Conservation (phyloP, 305 asterid genomes). For the Fraxinus sp. region DNA sequence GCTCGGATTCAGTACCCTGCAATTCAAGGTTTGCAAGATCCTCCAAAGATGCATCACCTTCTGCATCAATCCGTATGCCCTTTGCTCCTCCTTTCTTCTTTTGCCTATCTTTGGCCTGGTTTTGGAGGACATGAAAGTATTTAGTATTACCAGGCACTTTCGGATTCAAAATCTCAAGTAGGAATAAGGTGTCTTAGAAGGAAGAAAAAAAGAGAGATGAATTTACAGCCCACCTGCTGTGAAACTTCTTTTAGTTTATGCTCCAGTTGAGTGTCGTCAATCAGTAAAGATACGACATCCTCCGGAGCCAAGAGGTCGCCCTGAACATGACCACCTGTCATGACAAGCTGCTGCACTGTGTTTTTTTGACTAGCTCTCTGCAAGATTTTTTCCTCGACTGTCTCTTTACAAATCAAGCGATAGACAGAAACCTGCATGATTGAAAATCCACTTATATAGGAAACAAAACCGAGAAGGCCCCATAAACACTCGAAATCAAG, state of each 20-base stretch:
- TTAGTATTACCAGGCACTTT: slow-evolving; percentile 8
- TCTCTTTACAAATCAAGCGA: slow-evolving; percentile 88
- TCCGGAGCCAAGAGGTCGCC: slow-evolving; percentile 98
- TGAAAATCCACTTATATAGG: slow-evolving; percentile 2
- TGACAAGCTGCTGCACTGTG: slow-evolving; percentile 96
- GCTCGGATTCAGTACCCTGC: slow-evolving; percentile 51
- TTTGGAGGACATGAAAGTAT: slow-evolving; percentile 8
- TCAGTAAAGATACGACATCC: slow-evolving; percentile 85
- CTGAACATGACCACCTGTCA: slow-evolving; percentile 99
- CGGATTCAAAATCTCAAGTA: slow-evolving; percentile 15
- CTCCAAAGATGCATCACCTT: slow-evolving; percentile 85
- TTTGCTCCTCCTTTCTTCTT: slow-evolving; percentile 72
- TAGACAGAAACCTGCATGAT: slow-evolving; percentile 73
- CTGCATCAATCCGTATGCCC: slow-evolving; percentile 82
- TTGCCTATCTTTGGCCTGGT: slow-evolving; percentile 88
- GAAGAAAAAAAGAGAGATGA: background rate
- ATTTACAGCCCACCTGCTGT: slow-evolving; percentile 54
- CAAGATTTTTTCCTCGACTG: slow-evolving; percentile 90
- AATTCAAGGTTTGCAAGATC: slow-evolving; percentile 52
- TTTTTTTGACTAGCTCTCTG: slow-evolving; percentile 94
- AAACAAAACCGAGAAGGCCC: background rate
- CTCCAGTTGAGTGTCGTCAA: slow-evolving; percentile 91
- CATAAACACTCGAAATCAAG: background rate
- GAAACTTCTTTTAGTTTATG: slow-evolving; percentile 91
- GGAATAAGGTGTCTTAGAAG: background rate